Conservation (phyloP, 2,329 filamentous ascomycete species). For the Colletotrichum tofieldiae region DNA sequence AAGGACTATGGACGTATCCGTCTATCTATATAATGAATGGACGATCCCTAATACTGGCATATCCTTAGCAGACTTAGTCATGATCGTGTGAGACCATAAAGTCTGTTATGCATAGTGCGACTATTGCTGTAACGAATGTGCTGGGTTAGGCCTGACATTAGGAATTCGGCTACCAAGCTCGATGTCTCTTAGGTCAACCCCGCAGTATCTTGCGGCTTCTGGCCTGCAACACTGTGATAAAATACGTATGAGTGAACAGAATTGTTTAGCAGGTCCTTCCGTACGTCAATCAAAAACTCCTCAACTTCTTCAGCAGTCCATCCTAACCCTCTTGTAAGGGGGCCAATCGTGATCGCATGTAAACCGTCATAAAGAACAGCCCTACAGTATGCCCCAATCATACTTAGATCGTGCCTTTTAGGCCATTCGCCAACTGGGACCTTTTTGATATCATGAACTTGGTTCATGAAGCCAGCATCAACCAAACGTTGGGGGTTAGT, state of each 20-base stretch:
- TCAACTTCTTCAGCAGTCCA: conserved; percentile 54
- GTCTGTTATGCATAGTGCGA: too few species aligned
- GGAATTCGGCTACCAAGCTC: too few species aligned
- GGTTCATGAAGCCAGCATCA: conserved; percentile 66
- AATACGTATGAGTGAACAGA: conserved; percentile 52
- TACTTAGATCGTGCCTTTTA: conserved; percentile 64
- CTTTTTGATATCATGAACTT: conserved; percentile 54
- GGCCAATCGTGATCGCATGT: conserved; percentile 53
- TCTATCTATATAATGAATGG: too few species aligned
- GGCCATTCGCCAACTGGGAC: conserved; percentile 69
- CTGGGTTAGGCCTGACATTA: too few species aligned
- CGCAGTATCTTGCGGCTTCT: conserved; percentile 7
- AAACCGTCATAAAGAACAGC: conserved; percentile 49
- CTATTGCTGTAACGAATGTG: too few species aligned
- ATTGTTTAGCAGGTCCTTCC: conserved; percentile 50
- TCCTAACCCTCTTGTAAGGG: conserved; percentile 52
- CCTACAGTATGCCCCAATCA: conserved; percentile 3
- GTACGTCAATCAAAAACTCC: conserved; percentile 52
- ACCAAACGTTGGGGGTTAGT: conserved; percentile 62
- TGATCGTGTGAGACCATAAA: too few species aligned
- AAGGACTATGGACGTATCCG: too few species aligned
- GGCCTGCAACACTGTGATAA: conserved; percentile 16
- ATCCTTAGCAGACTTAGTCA: too few species aligned
- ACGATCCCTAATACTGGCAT: too few species aligned
- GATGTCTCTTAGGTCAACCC: too few species aligned